A percentile compares a stretch with the other conserved stretches of the same genome.
Evolutionary conservation across 352 stramenopile species (phyloP).

Genomic region (Salisapilia sapeloensis): DNA sequence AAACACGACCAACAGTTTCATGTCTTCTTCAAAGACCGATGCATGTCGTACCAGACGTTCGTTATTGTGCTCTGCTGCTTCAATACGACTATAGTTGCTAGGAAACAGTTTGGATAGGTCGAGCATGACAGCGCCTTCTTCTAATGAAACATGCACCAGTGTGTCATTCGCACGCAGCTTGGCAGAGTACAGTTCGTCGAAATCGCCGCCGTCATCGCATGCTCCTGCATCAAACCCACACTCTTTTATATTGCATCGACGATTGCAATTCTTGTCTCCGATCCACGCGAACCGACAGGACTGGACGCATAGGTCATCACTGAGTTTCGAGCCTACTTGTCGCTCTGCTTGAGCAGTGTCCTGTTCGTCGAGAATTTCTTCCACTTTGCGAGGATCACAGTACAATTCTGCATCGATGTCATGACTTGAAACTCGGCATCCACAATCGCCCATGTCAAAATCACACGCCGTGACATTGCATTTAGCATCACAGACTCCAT

Average conservation of each 20-base stretch:
- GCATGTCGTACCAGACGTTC: slow-evolving; percentile 46
- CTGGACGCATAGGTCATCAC: slow-evolving; percentile 46
- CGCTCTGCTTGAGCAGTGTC: too few species aligned
- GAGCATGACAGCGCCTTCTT: slow-evolving; percentile 45
- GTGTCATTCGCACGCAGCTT: slow-evolving; percentile 31
- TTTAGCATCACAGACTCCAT: slow-evolving; percentile 75
- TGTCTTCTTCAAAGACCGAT: slow-evolving; percentile 51
- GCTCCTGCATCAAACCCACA: slow-evolving; percentile 82
- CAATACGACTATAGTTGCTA: slow-evolving; percentile 33
- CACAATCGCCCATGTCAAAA: slow-evolving; percentile 90
- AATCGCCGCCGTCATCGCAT: slow-evolving; percentile 53
- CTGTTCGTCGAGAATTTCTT: too few species aligned
- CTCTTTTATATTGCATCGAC: slow-evolving; percentile 54
- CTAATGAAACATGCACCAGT: slow-evolving; percentile 41
- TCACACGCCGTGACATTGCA: slow-evolving; percentile 83
- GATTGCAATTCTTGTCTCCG: slow-evolving; percentile 64
- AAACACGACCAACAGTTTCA: slow-evolving; percentile 68
- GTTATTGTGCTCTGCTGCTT: slow-evolving; percentile 43
- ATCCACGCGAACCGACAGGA: slow-evolving; percentile 68
- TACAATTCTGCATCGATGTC: too few species aligned
- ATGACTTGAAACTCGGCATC: slow-evolving; percentile 69
- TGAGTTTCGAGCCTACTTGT: too few species aligned
- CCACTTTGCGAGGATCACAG: too few species aligned
- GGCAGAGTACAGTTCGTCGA: slow-evolving; percentile 21
- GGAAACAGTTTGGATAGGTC: slow-evolving; percentile 48